Evolutionary conservation across 1,284 basidiomycete species (phyloP), one percentile per base, ranked within the genome.

Genomic region (Ganoderma multipileum): DNA sequence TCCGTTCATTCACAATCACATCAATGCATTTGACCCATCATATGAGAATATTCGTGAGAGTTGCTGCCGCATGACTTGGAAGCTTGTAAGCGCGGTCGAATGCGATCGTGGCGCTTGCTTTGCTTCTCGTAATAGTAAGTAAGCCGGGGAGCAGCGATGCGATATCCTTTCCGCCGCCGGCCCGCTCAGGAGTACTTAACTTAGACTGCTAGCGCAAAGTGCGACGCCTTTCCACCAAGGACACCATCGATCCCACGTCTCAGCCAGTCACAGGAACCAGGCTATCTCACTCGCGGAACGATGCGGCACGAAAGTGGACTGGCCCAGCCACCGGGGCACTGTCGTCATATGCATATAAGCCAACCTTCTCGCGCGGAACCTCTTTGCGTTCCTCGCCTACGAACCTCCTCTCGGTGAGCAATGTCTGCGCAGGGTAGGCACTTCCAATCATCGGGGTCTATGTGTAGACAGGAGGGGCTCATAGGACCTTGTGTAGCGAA

Each of bases 401-500:
- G 3, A 41, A 63, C 50, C 60, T n/a, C 50, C 30, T 28, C 30
- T 28, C 18, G 16, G 61, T 42, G 16, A 50, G 55, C 54, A 38
- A 76, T 76, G 74, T 75, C 75, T 59, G 66, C 75, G 50, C 74
- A 74, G 64, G 71, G 76, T 76, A 60, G 70, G 73, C 64, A 0
- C 41, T 7, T 1, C 14, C 14, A 9, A 20, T 2, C 8, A 16
- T 5, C 23, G 12, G 14, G 3, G n/a, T 14, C 3, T 26, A 8
- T 6, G 14, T 50, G 26, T 7, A 36, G 23, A 41, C 11, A 12
- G 4, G 4, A 8, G 28, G 12, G 8, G n/a, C 26, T 69, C 55
- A 67, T 41, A 64, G 69, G 36, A 26, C 3, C 42, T 8, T 44
- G 41, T 11, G 20, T 69, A 84, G 84, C 84, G 71, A 95, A 95